Conservation (phyloP, 768 basidiomycete species). For the Serpula lacrymans region DNA sequence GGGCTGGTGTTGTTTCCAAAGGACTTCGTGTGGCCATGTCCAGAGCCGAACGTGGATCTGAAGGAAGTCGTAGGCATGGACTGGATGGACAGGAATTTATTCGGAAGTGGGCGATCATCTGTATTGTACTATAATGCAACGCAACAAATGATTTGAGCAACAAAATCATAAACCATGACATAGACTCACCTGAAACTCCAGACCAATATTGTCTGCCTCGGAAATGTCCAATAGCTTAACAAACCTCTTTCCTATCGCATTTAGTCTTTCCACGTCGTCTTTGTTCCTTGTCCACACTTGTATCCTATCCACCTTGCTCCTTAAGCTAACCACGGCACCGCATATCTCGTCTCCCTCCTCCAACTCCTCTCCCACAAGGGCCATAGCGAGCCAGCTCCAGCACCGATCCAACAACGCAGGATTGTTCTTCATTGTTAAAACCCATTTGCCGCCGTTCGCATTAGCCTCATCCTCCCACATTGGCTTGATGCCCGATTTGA, state of each 20-base stretch:
- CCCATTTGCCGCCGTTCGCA: conserved; percentile 92
- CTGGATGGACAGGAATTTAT: conserved; percentile 82
- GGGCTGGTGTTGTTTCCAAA: conserved; percentile 17
- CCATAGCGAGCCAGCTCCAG: conserved; percentile 91
- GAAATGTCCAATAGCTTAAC: conserved; percentile 81
- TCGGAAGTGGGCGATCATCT: conserved; percentile 78
- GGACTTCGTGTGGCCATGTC: conserved; percentile 19
- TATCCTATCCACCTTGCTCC: conserved; percentile 85
- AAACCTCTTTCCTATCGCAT: conserved; percentile 79
- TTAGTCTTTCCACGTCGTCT: conserved; percentile 82
- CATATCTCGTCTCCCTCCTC: conserved; percentile 73
- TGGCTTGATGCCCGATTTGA: conserved; percentile 91
- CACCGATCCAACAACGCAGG: conserved; percentile 76
- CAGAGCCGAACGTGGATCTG: conserved; percentile 58
- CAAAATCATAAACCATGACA: conserved; percentile 1
- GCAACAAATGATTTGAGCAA: neutral
- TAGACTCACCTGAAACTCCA: conserved; percentile 80
- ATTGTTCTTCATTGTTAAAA: conserved; percentile 87
- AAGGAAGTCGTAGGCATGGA: conserved; percentile 63
- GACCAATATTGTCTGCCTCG: conserved; percentile 78
- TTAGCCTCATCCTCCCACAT: conserved; percentile 98
- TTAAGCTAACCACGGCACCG: conserved; percentile 82
- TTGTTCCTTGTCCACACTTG: conserved; percentile 88
- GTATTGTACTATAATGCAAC: conserved; percentile 66
- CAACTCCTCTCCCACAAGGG: conserved; percentile 74